These are phyloP conservation scores for Lentinus brumalis DNA, from an alignment of 768 basidiomycete genomes.

Conservation along the genomic window DNA sequence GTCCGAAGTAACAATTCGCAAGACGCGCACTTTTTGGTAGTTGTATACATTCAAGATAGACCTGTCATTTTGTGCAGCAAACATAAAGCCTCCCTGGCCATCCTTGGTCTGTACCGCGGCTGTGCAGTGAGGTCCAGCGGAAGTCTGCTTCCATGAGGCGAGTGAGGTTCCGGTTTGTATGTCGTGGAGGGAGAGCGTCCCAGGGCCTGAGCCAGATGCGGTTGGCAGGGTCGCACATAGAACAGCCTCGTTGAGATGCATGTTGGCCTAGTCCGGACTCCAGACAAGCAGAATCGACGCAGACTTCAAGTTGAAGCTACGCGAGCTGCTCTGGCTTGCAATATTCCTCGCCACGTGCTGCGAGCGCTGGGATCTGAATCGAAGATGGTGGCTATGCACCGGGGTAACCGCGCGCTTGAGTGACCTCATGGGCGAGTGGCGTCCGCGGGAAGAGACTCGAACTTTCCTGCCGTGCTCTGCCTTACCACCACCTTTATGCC, in stretches of 20 bases:
- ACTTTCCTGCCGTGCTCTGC: too few species aligned
- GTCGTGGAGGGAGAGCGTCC: constrained; percentile 77
- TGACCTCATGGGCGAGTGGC: too few species aligned
- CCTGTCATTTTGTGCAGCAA: constrained; percentile 88
- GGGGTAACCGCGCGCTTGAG: too few species aligned
- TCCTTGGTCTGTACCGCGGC: constrained; percentile 65
- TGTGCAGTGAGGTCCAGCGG: constrained; percentile 62
- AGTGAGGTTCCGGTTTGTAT: constrained; percentile 74
- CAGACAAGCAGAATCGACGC: too few species aligned
- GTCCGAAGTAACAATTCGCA: not conserved
- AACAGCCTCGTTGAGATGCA: constrained; percentile 71
- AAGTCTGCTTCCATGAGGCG: constrained; percentile 89
- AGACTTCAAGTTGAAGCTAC: too few species aligned
- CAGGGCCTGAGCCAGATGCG: constrained; percentile 49
- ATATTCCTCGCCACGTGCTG: too few species aligned
- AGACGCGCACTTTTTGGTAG: constrained; percentile 79
- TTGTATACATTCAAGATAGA: constrained; percentile 87
- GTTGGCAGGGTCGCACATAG: constrained; percentile 63
- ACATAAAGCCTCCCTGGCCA: constrained; percentile 80
- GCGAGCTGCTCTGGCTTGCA: too few species aligned
- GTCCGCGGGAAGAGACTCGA: too few species aligned
- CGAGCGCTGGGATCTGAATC: too few species aligned
- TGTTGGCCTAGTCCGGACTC: constrained; percentile 21
- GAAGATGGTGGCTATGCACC: too few species aligned
- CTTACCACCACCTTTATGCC: too few species aligned